A percentile compares a stretch with the other conserved stretches of the same genome.
phyloP scores from a whole-genome alignment of 2,329 filamentous ascomycete species.

The Mycogone perniciosa region DNA sequence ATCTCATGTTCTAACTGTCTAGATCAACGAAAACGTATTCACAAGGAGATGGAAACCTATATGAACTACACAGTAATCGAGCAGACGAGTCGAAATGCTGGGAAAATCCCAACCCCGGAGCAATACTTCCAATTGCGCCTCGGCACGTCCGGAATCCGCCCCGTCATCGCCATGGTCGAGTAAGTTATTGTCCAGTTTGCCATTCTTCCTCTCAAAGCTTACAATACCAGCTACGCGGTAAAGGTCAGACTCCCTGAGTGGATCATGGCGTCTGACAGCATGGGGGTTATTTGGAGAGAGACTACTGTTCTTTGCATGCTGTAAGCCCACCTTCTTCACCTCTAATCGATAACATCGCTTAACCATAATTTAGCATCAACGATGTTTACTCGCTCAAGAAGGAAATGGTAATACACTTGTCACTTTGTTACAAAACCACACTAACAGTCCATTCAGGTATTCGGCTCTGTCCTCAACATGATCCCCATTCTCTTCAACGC shows the following conservation, averaged over 20 bases:
- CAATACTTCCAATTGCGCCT: background rate
- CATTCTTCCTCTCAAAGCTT: background rate
- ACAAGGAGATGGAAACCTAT: slow-evolving; percentile 3
- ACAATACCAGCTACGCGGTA: background rate
- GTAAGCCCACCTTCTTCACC: background rate
- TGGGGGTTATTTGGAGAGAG: slow-evolving; percentile 4
- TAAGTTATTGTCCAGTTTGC: background rate
- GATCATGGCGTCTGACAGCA: background rate
- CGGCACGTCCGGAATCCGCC: slow-evolving; percentile 5
- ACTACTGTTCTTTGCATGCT: slow-evolving; percentile 6
- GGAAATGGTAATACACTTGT: background rate
- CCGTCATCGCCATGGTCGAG: slow-evolving; percentile 1
- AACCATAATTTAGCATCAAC: slow-evolving; percentile 1
- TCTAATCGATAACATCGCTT: background rate
- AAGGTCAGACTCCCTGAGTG: background rate
- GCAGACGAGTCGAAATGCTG: background rate
- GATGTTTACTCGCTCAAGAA: slow-evolving; percentile 5
- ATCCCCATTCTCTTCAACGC: slow-evolving; percentile 1
- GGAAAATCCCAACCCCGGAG: background rate
- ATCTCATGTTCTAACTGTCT: background rate
- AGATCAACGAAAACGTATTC: background rate
- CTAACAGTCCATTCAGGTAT: background rate
- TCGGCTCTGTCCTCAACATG: slow-evolving; percentile 2
- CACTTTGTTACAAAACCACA: background rate
- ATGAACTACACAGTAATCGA: background rate